Percentiles rank a stretch among this genome's conserved stretches.
These are phyloP conservation scores for Aspergillus latus DNA, from an alignment of 2,329 filamentous ascomycete species.

Conservation along the genomic window DNA sequence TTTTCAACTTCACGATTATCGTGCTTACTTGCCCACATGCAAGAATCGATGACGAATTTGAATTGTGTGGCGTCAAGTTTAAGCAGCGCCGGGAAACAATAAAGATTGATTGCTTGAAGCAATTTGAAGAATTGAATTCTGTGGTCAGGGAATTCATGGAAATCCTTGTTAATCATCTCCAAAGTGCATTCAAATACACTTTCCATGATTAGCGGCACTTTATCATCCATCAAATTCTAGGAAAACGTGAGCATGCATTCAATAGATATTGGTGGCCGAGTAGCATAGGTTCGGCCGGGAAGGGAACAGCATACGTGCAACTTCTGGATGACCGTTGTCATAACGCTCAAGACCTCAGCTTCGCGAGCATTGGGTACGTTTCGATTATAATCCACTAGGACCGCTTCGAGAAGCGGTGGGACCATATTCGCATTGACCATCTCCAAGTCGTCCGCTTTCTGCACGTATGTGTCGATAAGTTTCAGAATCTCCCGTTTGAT, in stretches of 20 bases:
- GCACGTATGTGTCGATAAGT: slow-evolving; percentile 95
- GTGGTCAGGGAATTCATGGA: slow-evolving; percentile 97
- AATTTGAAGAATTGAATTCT: slow-evolving; percentile 99
- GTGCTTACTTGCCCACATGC: slow-evolving; percentile 99
- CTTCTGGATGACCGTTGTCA: slow-evolving; percentile 96
- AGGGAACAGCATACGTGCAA: slow-evolving; percentile 72
- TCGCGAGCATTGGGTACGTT: slow-evolving; percentile 95
- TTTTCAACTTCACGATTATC: slow-evolving; percentile 98
- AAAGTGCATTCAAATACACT: slow-evolving; percentile 98
- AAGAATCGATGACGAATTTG: slow-evolving; percentile 99
- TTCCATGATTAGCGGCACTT: slow-evolving; percentile 96
- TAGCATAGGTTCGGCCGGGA: not conserved
- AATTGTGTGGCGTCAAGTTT: slow-evolving; percentile 95
- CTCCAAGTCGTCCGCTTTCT: slow-evolving; percentile 94
- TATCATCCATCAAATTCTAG: slow-evolving; percentile 93
- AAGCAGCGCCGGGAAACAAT: slow-evolving; percentile 92
- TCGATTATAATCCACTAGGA: slow-evolving; percentile 92
- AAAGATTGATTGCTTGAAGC: slow-evolving; percentile 89
- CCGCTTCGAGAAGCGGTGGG: slow-evolving; percentile 89
- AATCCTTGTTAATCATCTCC: slow-evolving; percentile 99
- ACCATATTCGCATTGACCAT: slow-evolving; percentile 93
- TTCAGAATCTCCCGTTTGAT: slow-evolving; percentile 99
- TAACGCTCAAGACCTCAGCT: slow-evolving; percentile 93
- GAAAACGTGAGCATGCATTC: slow-evolving; percentile 32
- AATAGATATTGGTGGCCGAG: not conserved